Percentiles rank a stretch among this genome's conserved stretches.
Conservation (phyloP, 2,329 filamentous ascomycete genomes). For the Bertia moriformis region DNA sequence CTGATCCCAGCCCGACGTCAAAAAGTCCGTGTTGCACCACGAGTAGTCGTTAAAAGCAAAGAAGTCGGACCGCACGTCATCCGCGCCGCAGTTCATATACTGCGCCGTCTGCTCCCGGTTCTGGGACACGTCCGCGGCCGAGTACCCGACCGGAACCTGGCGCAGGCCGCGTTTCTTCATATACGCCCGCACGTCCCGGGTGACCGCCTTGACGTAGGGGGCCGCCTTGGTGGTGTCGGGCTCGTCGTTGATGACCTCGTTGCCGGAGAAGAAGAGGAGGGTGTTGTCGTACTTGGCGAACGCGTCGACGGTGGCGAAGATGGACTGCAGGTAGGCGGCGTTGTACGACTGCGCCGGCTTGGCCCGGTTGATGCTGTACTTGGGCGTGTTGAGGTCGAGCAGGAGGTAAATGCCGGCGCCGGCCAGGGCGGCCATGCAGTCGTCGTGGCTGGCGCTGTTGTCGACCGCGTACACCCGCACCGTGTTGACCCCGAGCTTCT, state of each 20-base stretch:
- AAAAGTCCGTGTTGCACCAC: constrained; percentile 48
- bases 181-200: constrained; percentile 39
- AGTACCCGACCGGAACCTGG: constrained; percentile 40
- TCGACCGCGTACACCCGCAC: constrained; percentile 63
- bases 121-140: constrained; percentile 51
- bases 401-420: constrained; percentile 62
- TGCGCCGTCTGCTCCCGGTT: constrained; percentile 55
- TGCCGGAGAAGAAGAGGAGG: constrained; percentile 46
- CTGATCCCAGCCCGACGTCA: constrained; percentile 46
- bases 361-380: constrained; percentile 54
- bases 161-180: constrained; percentile 30
- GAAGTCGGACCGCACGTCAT: constrained; percentile 52
- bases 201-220: constrained; percentile 43
- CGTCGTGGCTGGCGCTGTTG: constrained; percentile 53
- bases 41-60: constrained; percentile 55
- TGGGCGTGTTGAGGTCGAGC: constrained; percentile 58
- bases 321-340: constrained; percentile 51
- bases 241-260: constrained; percentile 42
- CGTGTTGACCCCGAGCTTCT: constrained; percentile 57
- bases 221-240: constrained; percentile 28
- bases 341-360: constrained; percentile 51
- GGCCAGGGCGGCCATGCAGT: constrained; percentile 52
- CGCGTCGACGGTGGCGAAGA: constrained; percentile 57
- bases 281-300: constrained; percentile 56
- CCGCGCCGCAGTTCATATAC: constrained; percentile 61